A percentile compares a stretch with the other conserved stretches of the same genome.
These are phyloP conservation scores for Camelina hispida DNA, from an alignment of 345 rosid species.

Conservation along the genomic window DNA sequence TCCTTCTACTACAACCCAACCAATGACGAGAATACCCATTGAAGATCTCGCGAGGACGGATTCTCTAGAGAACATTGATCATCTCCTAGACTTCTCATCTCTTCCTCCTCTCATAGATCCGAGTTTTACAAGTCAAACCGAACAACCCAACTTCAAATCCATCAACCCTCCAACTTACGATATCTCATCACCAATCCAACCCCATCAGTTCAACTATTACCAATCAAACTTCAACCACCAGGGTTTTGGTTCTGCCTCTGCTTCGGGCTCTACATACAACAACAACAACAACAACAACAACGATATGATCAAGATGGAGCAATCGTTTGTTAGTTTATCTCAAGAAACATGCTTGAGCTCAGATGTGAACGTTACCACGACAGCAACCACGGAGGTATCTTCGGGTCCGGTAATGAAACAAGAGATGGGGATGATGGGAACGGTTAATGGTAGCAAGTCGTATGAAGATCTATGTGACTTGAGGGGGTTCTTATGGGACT, in stretches of 20 bases:
- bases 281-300: conserved; percentile 28
- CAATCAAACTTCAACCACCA: conserved; percentile 38
- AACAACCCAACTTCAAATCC: conserved; percentile 40
- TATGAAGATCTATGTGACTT: conserved; percentile 46
- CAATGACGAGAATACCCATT: conserved; percentile 39
- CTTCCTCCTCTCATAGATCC: conserved; percentile 49
- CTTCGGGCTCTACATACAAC: conserved; percentile 22
- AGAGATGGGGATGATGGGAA: conserved; percentile 43
- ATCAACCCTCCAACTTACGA: conserved; percentile 38
- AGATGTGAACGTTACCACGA: conserved; percentile 38
- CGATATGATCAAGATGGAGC: conserved; percentile 46
- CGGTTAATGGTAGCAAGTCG: conserved; percentile 39
- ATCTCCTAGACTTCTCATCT: conserved; percentile 46
- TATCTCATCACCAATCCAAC: conserved; percentile 33
- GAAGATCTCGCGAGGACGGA: conserved; percentile 43
- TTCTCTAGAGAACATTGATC: conserved; percentile 46
- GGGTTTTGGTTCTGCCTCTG: conserved; percentile 31
- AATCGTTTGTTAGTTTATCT: conserved; percentile 42
- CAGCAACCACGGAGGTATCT: conserved; percentile 36
- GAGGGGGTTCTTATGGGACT: conserved; percentile 41
- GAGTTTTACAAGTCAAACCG: conserved; percentile 30
- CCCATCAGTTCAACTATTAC: conserved; percentile 28
- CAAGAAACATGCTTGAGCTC: conserved; percentile 48
- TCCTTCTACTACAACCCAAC: conserved; percentile 39
- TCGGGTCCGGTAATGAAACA: conserved; percentile 43